Evolutionary conservation across 2,329 filamentous ascomycete genomes (phyloP), one percentile per base, ranked within the genome.

Genomic region (Phaeosphaeriaceae sp.): DNA sequence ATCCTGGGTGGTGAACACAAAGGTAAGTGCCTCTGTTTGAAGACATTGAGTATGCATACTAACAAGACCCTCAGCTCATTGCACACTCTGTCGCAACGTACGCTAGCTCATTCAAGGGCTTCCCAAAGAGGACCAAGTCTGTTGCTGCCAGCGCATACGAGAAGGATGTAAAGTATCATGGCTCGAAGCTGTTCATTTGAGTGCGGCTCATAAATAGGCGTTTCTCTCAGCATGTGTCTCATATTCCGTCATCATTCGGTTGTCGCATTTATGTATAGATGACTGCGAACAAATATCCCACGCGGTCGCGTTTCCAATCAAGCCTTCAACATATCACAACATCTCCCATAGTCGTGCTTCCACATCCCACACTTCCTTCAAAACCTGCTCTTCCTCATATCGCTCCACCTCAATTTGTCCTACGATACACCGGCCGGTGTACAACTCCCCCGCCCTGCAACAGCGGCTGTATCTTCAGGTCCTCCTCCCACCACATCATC

Each of bases 1-100:
- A 7, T 75, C 77, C 17, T 79, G 74, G 63, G 54, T 78, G 40
- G 70, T 77, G 21, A 78, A 79, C 57, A 76, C 77, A 3, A 76
- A 76, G 63, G 76, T 70, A 62, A 54, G 62, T 50, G 9, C 7
- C 2, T 17, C 19, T 21, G 25, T 40, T 40, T 9, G 20, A 22
- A n/a, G 3, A 22, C 19, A 22, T 7, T 9, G 25, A 11, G 13
- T 17, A 20, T 15, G 13, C 20, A 36, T 40, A 41, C 61, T 62
- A 53, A 63, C 48, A 41, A 44, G 19, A 20, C 17, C 21, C 13
- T 24, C 45, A 76, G 74, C 71, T 78, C 48, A 75, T 77, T 31
- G 73, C 75, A 3, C 75, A 77, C 51, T 77, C 75, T 1, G 74
- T 77, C 9, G 75, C 74, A 5, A 76, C 74, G 2, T 77, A 75